Evolutionary conservation across 1,284 basidiomycete species (phyloP), one percentile per base, ranked within the genome.

Genomic region (Rhizoctonia solani): DNA sequence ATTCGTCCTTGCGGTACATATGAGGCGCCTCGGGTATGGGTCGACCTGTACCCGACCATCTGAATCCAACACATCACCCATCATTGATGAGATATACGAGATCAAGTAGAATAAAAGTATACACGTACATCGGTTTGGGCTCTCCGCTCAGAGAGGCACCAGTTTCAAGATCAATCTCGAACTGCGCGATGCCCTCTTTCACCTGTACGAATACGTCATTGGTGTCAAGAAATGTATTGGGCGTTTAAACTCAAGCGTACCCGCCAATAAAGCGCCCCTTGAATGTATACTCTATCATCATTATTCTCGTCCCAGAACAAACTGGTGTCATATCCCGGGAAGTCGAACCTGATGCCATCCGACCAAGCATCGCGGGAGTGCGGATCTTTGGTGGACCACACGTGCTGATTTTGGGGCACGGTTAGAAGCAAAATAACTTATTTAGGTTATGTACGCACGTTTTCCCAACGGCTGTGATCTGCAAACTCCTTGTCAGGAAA

Each of bases 1-100:
- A 69, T 4, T 44, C 66, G 30, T 63, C 66, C 23, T 58, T 54
- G 32, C 42, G 44, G 37, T 59, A 69, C 65, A 69, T 68, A 42
- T 69, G 68, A 21, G 68, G 68, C 44, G 65, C 68, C 32, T 69
- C 68, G 44, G 68, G 68, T 29, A 69, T 59, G 14, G 54, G 58
- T 13, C 65, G 65, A 30, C 67, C 67, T 5, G 56, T 59, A 9
- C 67, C 67, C 46, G 56, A 41, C 67, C 67, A 68, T 25, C 58
- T 61, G 16, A 19, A 25, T 29, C 37, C 14, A 19, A 21, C 37
- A n/a, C n/a, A n/a, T n/a, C n/a, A n/a, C n/a, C n/a, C n/a, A n/a
- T n/a, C n/a, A n/a, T n/a, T n/a, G n/a, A n/a, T n/a, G n/a, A n/a
- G n/a, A n/a, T n/a, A n/a, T n/a, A n/a, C n/a, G n/a, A n/a, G n/a